Conservation (phyloP, 2,329 filamentous ascomycete species). For the Penicillium sp. region DNA sequence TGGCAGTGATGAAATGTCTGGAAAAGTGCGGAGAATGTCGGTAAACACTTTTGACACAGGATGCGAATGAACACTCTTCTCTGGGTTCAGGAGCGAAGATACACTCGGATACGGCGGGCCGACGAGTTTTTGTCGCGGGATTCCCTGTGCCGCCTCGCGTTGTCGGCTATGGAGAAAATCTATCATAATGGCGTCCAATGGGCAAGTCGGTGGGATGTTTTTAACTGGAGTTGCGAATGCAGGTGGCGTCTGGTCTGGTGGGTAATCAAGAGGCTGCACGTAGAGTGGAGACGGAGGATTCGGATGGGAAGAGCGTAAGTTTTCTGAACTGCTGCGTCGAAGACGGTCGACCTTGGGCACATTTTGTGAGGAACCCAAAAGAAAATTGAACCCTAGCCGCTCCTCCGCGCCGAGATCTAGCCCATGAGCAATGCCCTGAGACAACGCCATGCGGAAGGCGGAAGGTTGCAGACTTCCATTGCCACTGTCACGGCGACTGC, state of each 20-base stretch:
- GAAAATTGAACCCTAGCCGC: conserved; percentile 68
- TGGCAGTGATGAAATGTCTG: conserved; percentile 71
- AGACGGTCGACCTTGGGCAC: conserved; percentile 53
- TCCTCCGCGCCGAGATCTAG: conserved; percentile 60
- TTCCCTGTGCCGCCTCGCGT: conserved; percentile 64
- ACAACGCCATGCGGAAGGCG: conserved; percentile 44
- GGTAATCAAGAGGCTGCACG: conserved; percentile 24
- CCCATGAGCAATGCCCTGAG: conserved; percentile 50
- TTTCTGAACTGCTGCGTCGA: conserved; percentile 28
- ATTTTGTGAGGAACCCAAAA: conserved; percentile 62
- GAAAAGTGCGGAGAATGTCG: conserved; percentile 80
- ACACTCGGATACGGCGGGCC: conserved; percentile 79
- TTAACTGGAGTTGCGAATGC: conserved; percentile 49
- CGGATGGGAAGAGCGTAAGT: conserved; percentile 22
- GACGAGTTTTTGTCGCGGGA: conserved; percentile 62
- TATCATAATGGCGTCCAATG: conserved; percentile 73
- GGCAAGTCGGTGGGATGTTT: conserved; percentile 68
- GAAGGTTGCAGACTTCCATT: conserved; percentile 21
- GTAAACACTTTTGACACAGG: conserved; percentile 81
- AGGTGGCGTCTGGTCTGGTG: conserved; percentile 27
- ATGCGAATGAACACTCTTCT: conserved; percentile 61
- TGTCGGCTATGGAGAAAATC: conserved; percentile 71
- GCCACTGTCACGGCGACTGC: conserved; percentile 27
- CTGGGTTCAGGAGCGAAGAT: conserved; percentile 71
- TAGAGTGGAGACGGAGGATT: conserved; percentile 24